A percentile compares a stretch with the other conserved stretches of the same genome.
Conservation (phyloP, 148 eudicot species). For the Fagopyrum homotropicum region DNA sequence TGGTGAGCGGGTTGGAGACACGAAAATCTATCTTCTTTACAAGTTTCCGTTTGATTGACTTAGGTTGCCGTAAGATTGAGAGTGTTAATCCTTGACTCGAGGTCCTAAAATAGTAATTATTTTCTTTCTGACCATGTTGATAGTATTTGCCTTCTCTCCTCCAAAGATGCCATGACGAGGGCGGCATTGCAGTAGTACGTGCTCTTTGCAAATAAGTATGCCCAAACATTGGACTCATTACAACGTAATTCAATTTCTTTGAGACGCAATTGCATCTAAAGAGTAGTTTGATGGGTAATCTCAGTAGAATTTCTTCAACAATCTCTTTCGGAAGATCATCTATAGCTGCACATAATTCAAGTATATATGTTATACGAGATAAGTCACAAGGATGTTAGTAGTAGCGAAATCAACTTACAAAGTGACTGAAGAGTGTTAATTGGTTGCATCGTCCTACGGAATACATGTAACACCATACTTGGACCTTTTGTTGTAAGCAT, state of each 20-base stretch:
- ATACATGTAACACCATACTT: too few species aligned
- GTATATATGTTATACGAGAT: too few species aligned
- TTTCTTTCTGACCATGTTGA: not conserved
- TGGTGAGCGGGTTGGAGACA: not conserved
- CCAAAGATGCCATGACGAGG: not conserved
- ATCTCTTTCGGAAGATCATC: not conserved
- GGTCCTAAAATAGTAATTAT: not conserved
- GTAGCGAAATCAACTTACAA: too few species aligned
- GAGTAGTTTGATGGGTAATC: not conserved
- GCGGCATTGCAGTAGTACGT: not conserved
- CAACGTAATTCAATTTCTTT: not conserved
- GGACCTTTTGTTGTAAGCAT: too few species aligned
- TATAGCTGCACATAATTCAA: not conserved
- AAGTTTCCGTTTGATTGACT: not conserved
- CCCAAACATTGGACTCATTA: not conserved
- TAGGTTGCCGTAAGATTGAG: not conserved
- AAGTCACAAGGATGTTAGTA: too few species aligned
- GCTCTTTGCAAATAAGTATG: not conserved
- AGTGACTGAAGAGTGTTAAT: too few species aligned
- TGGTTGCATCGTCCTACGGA: too few species aligned
- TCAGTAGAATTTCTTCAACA: not conserved
- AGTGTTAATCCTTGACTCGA: not conserved
- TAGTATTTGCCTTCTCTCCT: not conserved
- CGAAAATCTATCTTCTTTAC: not conserved
- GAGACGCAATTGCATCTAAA: not conserved